Percentiles rank a stretch among this genome's conserved stretches.
phyloP scores from a whole-genome alignment of 2,329 filamentous ascomycete genomes.

The Alternaria angustiovoidea region DNA sequence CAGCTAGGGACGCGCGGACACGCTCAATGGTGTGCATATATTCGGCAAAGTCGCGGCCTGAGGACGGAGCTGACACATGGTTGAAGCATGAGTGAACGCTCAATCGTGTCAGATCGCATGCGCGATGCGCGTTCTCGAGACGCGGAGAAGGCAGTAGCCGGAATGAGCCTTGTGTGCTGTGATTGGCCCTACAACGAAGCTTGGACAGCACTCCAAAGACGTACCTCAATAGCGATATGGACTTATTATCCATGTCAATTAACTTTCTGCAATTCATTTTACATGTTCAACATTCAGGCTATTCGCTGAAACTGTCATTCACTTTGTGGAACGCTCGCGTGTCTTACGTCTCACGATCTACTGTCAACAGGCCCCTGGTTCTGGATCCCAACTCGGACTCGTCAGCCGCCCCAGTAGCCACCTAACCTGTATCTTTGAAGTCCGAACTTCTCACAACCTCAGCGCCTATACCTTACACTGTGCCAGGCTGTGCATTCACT shows the following conservation, averaged over 20 bases:
- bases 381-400: conserved; percentile 28
- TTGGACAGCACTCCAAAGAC: conserved; percentile 22
- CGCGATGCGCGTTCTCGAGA: conserved; percentile 30
- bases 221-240: conserved; percentile 14
- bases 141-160: conserved; percentile 27
- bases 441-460: conserved; percentile 19
- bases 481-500: conserved; percentile 1
- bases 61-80: conserved; percentile 33
- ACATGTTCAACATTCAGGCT: not conserved
- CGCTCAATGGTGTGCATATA: conserved; percentile 17
- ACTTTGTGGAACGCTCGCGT: conserved; percentile 15
- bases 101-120: conserved; percentile 32
- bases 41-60: conserved; percentile 20
- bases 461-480: conserved; percentile 10
- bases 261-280: not conserved
- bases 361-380: conserved; percentile 6
- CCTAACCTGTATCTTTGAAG: conserved; percentile 28
- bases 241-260: not conserved
- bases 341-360: conserved; percentile 4
- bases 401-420: conserved; percentile 42
- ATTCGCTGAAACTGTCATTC: not conserved
- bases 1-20: conserved; percentile 18
- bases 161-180: conserved; percentile 15
- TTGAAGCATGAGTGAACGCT: conserved; percentile 35
- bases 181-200: conserved; percentile 29